These are phyloP conservation scores for Dendrostoma leiphaemia DNA, from an alignment of 2,329 filamentous ascomycete species.

Conservation along the genomic window DNA sequence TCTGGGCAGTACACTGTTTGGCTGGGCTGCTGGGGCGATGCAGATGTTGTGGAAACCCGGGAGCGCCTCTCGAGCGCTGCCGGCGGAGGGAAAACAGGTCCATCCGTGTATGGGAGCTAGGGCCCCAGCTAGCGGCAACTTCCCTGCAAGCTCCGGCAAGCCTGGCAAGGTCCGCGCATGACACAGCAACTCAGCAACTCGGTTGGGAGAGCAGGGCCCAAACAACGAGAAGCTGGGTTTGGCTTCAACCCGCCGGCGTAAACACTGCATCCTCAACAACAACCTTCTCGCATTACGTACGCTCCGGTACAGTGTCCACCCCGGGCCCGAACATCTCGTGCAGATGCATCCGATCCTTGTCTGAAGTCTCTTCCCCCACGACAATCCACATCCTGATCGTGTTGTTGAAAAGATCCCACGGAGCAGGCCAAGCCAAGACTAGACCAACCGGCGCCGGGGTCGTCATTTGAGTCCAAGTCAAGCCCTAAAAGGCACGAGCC, in stretches of 20 bases:
- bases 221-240: background rate
- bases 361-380: background rate
- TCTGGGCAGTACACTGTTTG: too few relatives aligned
- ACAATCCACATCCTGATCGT: background rate
- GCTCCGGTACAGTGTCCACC: slow-evolving; percentile 12
- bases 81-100: background rate
- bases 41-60: background rate
- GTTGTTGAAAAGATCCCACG: too few relatives aligned
- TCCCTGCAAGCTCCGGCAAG: background rate
- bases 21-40: too few relatives aligned
- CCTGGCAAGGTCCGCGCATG: background rate
- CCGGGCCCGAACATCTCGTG: slow-evolving; percentile 8
- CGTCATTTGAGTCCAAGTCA: slow-evolving; percentile 3
- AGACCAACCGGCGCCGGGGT: background rate
- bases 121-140: background rate
- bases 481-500: slow-evolving; percentile 13
- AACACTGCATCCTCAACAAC: slow-evolving; percentile 8
- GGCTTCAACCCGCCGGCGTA: background rate
- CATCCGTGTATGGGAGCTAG: too few relatives aligned
- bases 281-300: slow-evolving; percentile 16
- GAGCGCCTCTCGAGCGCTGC: background rate
- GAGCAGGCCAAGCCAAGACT: too few relatives aligned
- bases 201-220: too few relatives aligned
- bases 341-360: slow-evolving; percentile 13
- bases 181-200: background rate